Evolutionary conservation across 768 basidiomycete species (phyloP).

Genomic region (Dictyophora rubrovolvata): DNA sequence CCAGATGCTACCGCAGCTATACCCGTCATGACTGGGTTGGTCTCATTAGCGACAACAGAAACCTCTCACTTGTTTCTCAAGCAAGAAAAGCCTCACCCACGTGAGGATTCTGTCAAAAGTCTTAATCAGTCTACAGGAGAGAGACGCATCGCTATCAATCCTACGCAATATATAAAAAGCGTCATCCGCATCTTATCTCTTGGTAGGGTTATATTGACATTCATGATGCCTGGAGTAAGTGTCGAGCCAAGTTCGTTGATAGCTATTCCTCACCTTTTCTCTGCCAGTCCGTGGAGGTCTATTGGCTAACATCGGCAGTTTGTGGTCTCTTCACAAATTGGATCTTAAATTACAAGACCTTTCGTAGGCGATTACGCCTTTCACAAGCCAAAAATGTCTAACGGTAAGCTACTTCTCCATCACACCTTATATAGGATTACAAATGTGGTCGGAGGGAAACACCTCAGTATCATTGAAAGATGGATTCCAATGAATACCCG

Average conservation of each 20-base stretch:
- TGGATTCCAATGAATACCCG: slow-evolving; percentile 45
- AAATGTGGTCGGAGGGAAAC: slow-evolving; percentile 69
- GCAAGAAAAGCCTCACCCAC: slow-evolving; percentile 19
- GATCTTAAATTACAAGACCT: slow-evolving; percentile 27
- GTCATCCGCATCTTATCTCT: slow-evolving; percentile 49
- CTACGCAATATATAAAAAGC: slow-evolving; percentile 42
- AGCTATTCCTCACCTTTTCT: slow-evolving; percentile 8
- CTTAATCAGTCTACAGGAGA: background rate
- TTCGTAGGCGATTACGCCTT: background rate
- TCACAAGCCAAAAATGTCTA: background rate
- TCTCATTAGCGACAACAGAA: slow-evolving; percentile 75
- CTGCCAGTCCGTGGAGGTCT: slow-evolving; percentile 55
- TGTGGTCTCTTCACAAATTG: slow-evolving; percentile 71
- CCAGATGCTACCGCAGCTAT: slow-evolving; percentile 61
- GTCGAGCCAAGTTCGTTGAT: background rate
- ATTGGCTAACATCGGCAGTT: slow-evolving; percentile 69
- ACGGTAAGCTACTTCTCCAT: too few relatives aligned
- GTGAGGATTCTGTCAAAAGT: slow-evolving; percentile 18
- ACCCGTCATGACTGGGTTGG: slow-evolving; percentile 60
- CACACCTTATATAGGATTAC: slow-evolving; percentile 21
- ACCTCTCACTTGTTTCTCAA: slow-evolving; percentile 64
- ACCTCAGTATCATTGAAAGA: slow-evolving; percentile 16
- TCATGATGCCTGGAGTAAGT: slow-evolving; percentile 63
- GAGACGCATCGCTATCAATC: slow-evolving; percentile 28
- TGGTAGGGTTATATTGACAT: slow-evolving; percentile 54